Conservation (phyloP, 1,284 basidiomycete genomes). For the Blastosporella zonata region DNA sequence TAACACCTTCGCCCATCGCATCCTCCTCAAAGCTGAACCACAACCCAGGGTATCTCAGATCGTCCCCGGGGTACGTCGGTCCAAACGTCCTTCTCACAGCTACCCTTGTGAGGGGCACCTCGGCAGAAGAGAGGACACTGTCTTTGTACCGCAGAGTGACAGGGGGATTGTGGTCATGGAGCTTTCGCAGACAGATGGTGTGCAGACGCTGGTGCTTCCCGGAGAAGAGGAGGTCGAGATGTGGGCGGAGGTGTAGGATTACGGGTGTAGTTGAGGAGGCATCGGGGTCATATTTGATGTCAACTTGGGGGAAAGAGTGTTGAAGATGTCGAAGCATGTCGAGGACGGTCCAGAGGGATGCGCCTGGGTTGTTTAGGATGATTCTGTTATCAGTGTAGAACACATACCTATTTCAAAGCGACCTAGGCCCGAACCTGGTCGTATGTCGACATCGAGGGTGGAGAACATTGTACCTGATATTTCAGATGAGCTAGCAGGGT, state of each 20-base stretch:
- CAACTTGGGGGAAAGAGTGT: conserved; percentile 74
- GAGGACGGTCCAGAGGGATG: conserved; percentile 79
- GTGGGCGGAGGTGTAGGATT: conserved; percentile 73
- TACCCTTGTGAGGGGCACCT: conserved; percentile 60
- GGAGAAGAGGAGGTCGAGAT: conserved; percentile 79
- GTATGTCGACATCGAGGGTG: conserved; percentile 68
- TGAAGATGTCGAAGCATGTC: conserved; percentile 63
- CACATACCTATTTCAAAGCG: conserved; percentile 70
- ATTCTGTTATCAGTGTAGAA: neutral
- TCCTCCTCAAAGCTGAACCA: conserved; percentile 80
- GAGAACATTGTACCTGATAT: conserved; percentile 48
- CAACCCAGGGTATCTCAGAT: conserved; percentile 78
- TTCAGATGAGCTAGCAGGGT: neutral
- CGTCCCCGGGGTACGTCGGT: conserved; percentile 80
- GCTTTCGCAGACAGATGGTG: conserved; percentile 66
- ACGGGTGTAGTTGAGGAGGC: conserved; percentile 70
- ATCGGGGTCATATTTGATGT: conserved; percentile 81
- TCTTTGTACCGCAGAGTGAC: conserved; percentile 71
- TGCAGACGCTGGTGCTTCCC: conserved; percentile 72
- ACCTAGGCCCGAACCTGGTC: conserved; percentile 76
- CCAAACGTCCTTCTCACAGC: conserved; percentile 76
- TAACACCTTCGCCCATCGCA: conserved; percentile 47
- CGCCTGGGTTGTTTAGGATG: conserved; percentile 42
- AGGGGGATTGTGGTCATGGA: conserved; percentile 61
- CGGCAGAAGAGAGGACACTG: conserved; percentile 53